Conservation (phyloP, 2,329 filamentous ascomycete genomes). For the Trichoderma citrinoviride region DNA sequence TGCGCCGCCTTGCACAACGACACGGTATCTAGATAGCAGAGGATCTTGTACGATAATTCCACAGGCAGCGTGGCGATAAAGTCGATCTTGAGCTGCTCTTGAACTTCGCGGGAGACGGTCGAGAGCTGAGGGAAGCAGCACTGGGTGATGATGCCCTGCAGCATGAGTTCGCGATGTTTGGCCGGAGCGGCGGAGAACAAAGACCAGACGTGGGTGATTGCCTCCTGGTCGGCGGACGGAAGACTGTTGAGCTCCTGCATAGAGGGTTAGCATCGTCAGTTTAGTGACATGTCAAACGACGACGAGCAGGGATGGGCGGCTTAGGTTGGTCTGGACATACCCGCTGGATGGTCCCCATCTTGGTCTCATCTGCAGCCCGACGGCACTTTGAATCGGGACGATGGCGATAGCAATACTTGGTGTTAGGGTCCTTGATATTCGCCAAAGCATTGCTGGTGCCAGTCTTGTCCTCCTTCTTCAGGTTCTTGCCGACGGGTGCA, state of each 20-base stretch:
- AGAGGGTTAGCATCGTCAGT: constrained; percentile 8
- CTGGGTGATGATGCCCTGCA: constrained; percentile 92
- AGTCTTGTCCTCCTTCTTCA: constrained; percentile 32
- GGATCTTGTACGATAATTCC: constrained; percentile 89
- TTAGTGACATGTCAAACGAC: neutral
- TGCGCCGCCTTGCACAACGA: constrained; percentile 95
- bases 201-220: constrained; percentile 96
- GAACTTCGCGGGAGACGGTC: constrained; percentile 83
- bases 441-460: constrained; percentile 25
- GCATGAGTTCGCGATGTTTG: constrained; percentile 92
- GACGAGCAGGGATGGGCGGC: neutral
- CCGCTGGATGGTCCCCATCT: constrained; percentile 91
- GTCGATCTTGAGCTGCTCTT: constrained; percentile 95
- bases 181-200: constrained; percentile 92
- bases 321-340: constrained; percentile 47
- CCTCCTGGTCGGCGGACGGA: constrained; percentile 83
- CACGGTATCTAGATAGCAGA: constrained; percentile 88
- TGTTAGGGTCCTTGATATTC: constrained; percentile 62
- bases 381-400: constrained; percentile 91
- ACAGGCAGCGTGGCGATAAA: constrained; percentile 85
- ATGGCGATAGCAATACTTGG: constrained; percentile 94
- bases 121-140: constrained; percentile 98
- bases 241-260: constrained; percentile 74
- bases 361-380: constrained; percentile 87
- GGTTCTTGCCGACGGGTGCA: constrained; percentile 67